Evolutionary conservation across 2,329 filamentous ascomycete genomes (phyloP).

Genomic region (Fusarium bulbicola): DNA sequence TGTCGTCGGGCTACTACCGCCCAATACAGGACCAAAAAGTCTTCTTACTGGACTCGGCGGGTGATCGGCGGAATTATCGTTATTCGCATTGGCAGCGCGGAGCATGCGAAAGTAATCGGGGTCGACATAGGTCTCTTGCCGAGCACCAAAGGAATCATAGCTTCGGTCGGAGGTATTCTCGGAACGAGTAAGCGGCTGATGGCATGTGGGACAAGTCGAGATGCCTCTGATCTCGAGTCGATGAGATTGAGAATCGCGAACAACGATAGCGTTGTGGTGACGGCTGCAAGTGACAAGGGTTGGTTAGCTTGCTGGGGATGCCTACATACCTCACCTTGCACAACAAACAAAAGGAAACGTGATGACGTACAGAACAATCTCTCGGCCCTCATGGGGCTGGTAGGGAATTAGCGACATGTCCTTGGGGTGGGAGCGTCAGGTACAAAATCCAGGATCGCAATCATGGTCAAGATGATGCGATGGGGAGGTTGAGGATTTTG

Average conservation of each 20-base stretch:
- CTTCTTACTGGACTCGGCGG: conserved; percentile 64
- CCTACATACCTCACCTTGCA: neutral
- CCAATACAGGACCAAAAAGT: conserved; percentile 57
- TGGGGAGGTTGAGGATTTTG: conserved; percentile 2
- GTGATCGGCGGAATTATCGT: conserved; percentile 56
- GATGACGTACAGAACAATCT: conserved; percentile 79
- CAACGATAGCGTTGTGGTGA: conserved; percentile 90
- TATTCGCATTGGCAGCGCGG: conserved; percentile 58
- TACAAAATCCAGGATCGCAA: conserved; percentile 31
- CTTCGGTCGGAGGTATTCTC: conserved; percentile 58
- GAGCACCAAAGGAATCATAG: conserved; percentile 55
- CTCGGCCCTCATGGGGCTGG: conserved; percentile 74
- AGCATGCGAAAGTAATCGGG: conserved; percentile 97
- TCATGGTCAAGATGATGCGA: conserved; percentile 35
- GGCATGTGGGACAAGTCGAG: conserved; percentile 90
- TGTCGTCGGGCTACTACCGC: conserved; percentile 19
- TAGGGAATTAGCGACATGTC: conserved; percentile 79
- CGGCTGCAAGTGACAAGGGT: conserved; percentile 73
- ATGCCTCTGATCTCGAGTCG: conserved; percentile 84
- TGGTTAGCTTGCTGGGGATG: conserved; percentile 6
- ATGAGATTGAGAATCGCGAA: conserved; percentile 85
- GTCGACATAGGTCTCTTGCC: conserved; percentile 77
- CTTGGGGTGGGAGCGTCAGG: conserved; percentile 28
- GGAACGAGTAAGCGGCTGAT: conserved; percentile 69
- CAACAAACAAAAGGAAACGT: conserved; percentile 47